phyloP scores from a whole-genome alignment of 108 stramenopile species.

The Nitzschia inconspicua region DNA sequence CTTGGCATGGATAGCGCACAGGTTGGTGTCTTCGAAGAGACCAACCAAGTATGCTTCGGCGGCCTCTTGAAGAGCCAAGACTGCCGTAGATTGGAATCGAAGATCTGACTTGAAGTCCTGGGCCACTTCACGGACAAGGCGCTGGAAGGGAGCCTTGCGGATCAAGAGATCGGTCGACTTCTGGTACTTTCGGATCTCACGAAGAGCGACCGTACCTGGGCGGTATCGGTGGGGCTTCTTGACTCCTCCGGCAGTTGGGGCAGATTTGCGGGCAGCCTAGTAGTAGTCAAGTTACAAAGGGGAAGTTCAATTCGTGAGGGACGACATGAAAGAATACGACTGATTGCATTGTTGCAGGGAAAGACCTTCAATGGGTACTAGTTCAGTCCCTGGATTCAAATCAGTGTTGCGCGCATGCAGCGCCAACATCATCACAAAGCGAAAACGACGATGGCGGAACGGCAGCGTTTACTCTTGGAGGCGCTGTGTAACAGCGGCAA shows the following conservation, averaged over 20 bases:
- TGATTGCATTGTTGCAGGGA: neutral
- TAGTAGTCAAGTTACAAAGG: too few species aligned
- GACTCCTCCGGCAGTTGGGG: constrained; percentile 86
- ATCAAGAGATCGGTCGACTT: constrained; percentile 91
- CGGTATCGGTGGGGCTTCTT: constrained; percentile 86
- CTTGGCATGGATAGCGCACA: constrained; percentile 95
- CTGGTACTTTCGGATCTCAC: constrained; percentile 92
- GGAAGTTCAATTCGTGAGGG: too few species aligned
- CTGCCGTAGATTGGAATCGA: constrained; percentile 88
- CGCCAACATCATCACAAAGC: too few species aligned
- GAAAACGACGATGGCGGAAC: too few species aligned
- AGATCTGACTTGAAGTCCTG: constrained; percentile 79
- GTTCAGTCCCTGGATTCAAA: too few species aligned
- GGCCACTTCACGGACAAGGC: constrained; percentile 86
- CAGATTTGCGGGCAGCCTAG: constrained; percentile 82
- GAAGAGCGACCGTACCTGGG: constrained; percentile 81
- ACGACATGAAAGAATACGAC: too few species aligned
- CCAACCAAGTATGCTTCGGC: constrained; percentile 91
- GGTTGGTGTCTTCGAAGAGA: constrained; percentile 94
- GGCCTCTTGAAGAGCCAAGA: constrained; percentile 92
- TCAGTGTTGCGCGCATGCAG: too few species aligned
- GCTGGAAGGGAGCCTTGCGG: constrained; percentile 92
- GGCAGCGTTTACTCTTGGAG: too few species aligned
- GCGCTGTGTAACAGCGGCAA: too few species aligned
- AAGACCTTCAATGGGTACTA: neutral